A percentile compares a stretch with the other conserved stretches of the same genome.
These are phyloP conservation scores for Hondaea fermentalgiana DNA, from an alignment of 108 stramenopile genomes.

Conservation along the genomic window DNA sequence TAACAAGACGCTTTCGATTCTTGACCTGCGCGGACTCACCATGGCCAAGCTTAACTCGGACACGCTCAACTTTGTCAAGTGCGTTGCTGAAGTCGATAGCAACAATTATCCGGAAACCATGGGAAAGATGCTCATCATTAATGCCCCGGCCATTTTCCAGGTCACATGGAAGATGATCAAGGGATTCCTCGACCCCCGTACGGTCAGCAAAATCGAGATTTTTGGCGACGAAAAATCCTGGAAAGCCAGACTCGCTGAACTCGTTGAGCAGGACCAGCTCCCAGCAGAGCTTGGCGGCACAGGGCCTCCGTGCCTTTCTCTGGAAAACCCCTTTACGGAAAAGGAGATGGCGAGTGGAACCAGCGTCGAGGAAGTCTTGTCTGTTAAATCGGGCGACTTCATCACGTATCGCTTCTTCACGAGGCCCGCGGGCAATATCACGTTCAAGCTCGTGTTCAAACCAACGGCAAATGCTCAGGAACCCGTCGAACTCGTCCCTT, in stretches of 20 bases:
- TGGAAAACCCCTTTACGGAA: background rate
- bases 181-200: conserved; percentile 26
- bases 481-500: background rate
- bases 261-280: conserved; percentile 9
- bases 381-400: background rate
- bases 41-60: conserved; percentile 8
- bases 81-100: background rate
- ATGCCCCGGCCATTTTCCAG: conserved; percentile 21
- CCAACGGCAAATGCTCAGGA: background rate
- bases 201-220: conserved; percentile 20
- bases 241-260: background rate
- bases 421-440: background rate
- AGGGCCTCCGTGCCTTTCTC: background rate
- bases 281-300: conserved; percentile 28
- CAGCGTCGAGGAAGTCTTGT: background rate
- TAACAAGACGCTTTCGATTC: background rate
- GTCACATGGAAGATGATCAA: conserved; percentile 24
- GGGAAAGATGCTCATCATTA: conserved; percentile 19
- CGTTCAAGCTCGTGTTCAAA: background rate
- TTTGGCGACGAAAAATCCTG: background rate
- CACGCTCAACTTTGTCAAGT: background rate
- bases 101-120: conserved; percentile 34
- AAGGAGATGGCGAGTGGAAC: background rate
- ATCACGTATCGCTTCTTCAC: background rate
- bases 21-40: conserved; percentile 16